Evolutionary conservation across 2,329 filamentous ascomycete species (phyloP).

Genomic region (Dothistroma pini): DNA sequence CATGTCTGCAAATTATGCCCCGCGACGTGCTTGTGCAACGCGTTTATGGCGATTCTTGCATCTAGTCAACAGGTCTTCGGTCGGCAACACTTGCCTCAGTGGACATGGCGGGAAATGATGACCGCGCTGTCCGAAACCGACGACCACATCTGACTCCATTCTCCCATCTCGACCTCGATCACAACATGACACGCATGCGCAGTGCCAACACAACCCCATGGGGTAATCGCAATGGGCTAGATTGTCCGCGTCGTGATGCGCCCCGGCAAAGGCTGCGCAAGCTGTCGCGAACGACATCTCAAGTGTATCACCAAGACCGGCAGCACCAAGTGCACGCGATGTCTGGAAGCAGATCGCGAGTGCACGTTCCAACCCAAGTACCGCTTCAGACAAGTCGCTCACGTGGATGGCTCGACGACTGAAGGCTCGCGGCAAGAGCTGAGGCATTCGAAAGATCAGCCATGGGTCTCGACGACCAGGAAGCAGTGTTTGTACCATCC

Average conservation of each 20-base stretch:
- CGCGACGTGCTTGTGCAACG: not conserved
- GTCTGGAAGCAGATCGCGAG: conserved; percentile 17
- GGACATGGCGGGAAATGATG: not conserved
- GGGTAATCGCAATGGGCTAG: conserved; percentile 5
- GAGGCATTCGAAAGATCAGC: conserved; percentile 17
- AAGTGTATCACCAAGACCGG: conserved; percentile 23
- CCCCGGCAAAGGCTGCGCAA: conserved; percentile 24
- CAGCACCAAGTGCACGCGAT: conserved; percentile 18
- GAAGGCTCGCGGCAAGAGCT: conserved; percentile 12
- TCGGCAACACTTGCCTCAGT: not conserved
- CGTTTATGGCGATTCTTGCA: not conserved
- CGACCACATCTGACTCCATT: not conserved
- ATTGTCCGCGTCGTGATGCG: conserved; percentile 21
- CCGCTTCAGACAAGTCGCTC: conserved; percentile 21
- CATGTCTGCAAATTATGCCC: too few species aligned
- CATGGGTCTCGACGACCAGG: conserved; percentile 22
- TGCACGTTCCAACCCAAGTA: conserved; percentile 25
- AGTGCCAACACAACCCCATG: not conserved
- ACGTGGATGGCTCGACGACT: conserved; percentile 17
- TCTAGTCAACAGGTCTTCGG: not conserved
- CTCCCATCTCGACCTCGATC: not conserved
- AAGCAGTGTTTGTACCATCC: conserved; percentile 10
- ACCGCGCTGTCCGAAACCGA: not conserved
- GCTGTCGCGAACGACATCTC: conserved; percentile 24
- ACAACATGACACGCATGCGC: too few species aligned